phyloP scores from a whole-genome alignment of 176 grass and related monocot genomes.

The Eleusine coracana region DNA sequence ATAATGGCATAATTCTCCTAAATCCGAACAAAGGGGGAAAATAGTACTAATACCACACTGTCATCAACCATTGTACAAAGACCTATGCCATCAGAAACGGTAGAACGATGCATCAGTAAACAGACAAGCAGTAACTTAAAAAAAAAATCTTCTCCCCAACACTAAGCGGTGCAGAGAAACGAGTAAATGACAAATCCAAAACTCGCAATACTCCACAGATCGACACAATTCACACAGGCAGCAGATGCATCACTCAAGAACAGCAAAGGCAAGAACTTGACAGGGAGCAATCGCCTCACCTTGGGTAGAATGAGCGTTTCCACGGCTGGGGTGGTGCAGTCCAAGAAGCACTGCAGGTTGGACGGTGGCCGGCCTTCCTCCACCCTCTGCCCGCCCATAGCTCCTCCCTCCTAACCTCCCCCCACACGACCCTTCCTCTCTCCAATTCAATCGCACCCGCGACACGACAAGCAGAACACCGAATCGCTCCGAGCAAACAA shows the following conservation, averaged over 20 bases:
- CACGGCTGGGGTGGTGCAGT: slow-evolving; percentile 74
- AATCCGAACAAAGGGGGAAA: not conserved
- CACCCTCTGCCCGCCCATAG: slow-evolving; percentile 52
- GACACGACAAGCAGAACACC: not conserved
- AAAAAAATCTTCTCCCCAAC: not conserved
- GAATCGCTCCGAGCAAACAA: not conserved
- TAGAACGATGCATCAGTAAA: not conserved
- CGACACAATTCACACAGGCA: not conserved
- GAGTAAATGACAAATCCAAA: slow-evolving; percentile 32
- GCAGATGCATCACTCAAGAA: not conserved
- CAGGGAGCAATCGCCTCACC: slow-evolving; percentile 39
- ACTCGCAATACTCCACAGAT: slow-evolving; percentile 21
- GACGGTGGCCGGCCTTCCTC: slow-evolving; percentile 40
- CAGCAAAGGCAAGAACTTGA: not conserved
- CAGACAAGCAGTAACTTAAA: not conserved
- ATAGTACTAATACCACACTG: not conserved
- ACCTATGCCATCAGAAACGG: slow-evolving; percentile 21
- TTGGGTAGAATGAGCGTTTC: slow-evolving; percentile 65
- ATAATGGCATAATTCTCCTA: not conserved
- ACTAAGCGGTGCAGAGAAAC: not conserved
- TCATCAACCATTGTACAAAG: not conserved
- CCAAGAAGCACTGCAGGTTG: slow-evolving; percentile 77
- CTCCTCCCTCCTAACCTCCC: not conserved
- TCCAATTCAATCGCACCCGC: not conserved
- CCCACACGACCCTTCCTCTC: not conserved